A percentile compares a stretch with the other conserved stretches of the same genome.
Conservation (phyloP, 1,139 yeast genomes). For the Groenewaldozyma sp. region DNA sequence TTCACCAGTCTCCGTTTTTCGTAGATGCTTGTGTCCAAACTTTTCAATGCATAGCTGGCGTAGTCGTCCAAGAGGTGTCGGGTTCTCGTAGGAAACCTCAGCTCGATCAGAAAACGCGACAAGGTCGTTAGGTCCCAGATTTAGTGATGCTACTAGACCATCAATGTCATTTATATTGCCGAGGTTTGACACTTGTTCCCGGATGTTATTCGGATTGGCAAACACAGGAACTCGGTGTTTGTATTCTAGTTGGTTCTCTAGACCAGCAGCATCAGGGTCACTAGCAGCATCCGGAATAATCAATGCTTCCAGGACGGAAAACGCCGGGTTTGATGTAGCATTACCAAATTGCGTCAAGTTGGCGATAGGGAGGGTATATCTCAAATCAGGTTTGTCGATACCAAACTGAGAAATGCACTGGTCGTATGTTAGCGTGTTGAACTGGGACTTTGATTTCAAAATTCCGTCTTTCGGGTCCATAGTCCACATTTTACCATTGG, state of each 20-base stretch:
- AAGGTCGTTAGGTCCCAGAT: slow-evolving; percentile 51
- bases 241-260: slow-evolving; percentile 32
- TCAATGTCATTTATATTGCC: slow-evolving; percentile 15
- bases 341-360: slow-evolving; percentile 38
- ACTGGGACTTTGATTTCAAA: neutral
- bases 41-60: slow-evolving; percentile 61
- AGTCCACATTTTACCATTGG: slow-evolving; percentile 32
- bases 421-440: slow-evolving; percentile 47
- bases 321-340: slow-evolving; percentile 33
- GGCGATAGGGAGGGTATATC: slow-evolving; percentile 42
- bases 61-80: slow-evolving; percentile 86
- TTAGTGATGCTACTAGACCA: slow-evolving; percentile 22
- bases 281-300: slow-evolving; percentile 41
- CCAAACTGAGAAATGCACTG: slow-evolving; percentile 73
- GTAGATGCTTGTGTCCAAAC: slow-evolving; percentile 44
- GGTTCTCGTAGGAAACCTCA: slow-evolving; percentile 67
- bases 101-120: slow-evolving; percentile 70
- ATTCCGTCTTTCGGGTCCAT: slow-evolving; percentile 5
- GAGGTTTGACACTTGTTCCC: slow-evolving; percentile 5
- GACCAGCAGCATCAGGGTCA: slow-evolving; percentile 33
- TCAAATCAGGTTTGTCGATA: slow-evolving; percentile 88
- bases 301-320: slow-evolving; percentile 65
- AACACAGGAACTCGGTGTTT: slow-evolving; percentile 49
- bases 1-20: slow-evolving; percentile 23
- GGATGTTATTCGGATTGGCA: slow-evolving; percentile 1